Percentiles rank a stretch among this genome's conserved stretches.
phyloP scores from a whole-genome alignment of 2,329 filamentous ascomycete genomes.

The Didymella lethalis region DNA sequence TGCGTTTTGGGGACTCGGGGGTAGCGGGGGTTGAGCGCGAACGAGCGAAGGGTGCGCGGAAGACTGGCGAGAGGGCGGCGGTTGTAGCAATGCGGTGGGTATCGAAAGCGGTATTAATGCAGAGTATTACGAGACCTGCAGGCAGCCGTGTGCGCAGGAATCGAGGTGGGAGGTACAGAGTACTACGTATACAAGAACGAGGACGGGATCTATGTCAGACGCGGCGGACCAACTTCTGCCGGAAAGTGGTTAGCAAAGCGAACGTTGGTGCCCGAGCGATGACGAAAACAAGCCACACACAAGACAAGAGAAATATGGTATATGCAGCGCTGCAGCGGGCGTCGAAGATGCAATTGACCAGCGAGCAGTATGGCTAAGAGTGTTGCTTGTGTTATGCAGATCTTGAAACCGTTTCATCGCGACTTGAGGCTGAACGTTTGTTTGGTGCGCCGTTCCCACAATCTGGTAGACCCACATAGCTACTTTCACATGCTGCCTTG shows the following conservation, averaged over 20 bases:
- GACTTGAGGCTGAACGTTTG: conserved; percentile 1
- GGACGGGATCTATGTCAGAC: conserved; percentile 16
- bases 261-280: conserved; percentile 19
- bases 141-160: conserved; percentile 6
- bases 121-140: conserved; percentile 3
- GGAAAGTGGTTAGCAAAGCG: background rate
- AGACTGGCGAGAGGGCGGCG: background rate
- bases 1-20: background rate
- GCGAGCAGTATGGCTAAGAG: no score
- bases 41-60: conserved; percentile 10
- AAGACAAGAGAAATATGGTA: background rate
- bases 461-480: conserved; percentile 10
- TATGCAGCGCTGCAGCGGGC: background rate
- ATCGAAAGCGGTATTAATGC: background rate
- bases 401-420: background rate
- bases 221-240: conserved; percentile 14
- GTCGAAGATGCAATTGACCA: background rate
- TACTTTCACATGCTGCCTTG: conserved; percentile 17
- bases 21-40: conserved; percentile 4
- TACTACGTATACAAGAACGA: conserved; percentile 1
- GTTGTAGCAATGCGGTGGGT: background rate
- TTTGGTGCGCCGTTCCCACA: conserved; percentile 5
- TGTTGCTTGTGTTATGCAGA: background rate
- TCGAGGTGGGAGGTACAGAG: background rate
- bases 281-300: conserved; percentile 13